Evolutionary conservation across 805 yeast species (phyloP).

Genomic region (Candida hispaniensis): DNA sequence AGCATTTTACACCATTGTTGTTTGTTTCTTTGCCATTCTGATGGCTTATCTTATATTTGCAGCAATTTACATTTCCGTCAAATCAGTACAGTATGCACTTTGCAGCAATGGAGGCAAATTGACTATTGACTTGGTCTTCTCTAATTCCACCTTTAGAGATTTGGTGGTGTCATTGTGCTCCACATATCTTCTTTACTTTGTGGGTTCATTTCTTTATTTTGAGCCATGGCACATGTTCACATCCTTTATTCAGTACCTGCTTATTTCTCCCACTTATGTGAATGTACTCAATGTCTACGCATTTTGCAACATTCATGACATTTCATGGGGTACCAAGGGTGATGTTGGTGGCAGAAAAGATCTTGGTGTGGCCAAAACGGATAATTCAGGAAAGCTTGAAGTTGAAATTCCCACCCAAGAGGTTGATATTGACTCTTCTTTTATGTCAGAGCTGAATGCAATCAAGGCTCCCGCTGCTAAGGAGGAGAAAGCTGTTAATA

Average conservation of each 20-base stretch:
- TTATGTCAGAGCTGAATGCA: conserved; percentile 51
- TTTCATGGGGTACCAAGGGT: conserved; percentile 97
- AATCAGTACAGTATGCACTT: conserved; percentile 51
- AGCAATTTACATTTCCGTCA: conserved; percentile 67
- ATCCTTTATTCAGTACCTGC: conserved; percentile 69
- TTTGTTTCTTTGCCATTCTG: conserved; percentile 69
- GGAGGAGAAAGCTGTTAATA: conserved; percentile 29
- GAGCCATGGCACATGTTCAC: conserved; percentile 94
- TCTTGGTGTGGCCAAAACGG: conserved; percentile 74
- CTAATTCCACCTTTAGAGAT: conserved; percentile 70
- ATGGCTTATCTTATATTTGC: conserved; percentile 89
- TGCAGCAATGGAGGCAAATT: conserved; percentile 35
- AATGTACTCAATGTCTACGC: conserved; percentile 90
- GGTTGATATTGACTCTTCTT: conserved; percentile 65
- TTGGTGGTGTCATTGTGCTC: conserved; percentile 75
- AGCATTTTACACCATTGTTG: conserved; percentile 62
- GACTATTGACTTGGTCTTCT: conserved; percentile 37
- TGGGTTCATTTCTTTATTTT: conserved; percentile 69
- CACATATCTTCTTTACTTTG: conserved; percentile 69
- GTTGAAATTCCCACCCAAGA: conserved; percentile 55
- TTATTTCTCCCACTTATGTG: conserved; percentile 80
- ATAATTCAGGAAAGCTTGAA: conserved; percentile 44
- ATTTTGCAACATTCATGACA: conserved; percentile 90
- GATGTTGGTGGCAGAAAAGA: conserved; percentile 52
- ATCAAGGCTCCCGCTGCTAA: conserved; percentile 33